Base-by-base conservation (phyloP, 495 filamentous ascomycete genomes). In the Cercophora samala region DNA sequence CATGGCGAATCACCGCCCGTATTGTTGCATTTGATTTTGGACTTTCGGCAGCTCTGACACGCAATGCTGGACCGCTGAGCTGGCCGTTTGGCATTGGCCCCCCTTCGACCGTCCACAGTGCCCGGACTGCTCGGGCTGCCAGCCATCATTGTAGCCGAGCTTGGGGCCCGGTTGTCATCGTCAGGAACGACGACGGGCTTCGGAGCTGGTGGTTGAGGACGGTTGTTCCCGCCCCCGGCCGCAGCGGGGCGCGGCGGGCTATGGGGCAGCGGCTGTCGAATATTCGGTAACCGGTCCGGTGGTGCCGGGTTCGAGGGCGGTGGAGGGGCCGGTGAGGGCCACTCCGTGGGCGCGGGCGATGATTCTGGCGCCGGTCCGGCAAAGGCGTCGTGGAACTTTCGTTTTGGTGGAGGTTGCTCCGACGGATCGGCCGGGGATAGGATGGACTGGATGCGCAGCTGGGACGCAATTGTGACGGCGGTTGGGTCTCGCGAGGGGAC, bases 21-120 rank as follows among this genome's bases (percentile, higher is more conserved):
- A 78, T 96, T 96, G 79, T 92, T 88, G 76, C 84, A 86, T 80
- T 93, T 94, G 76, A 93, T 90, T 75, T 94, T 94, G 76, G 88
- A 91, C 74, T 89, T 88, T 64, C 91, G 86, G 80, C 91, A 94
- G 61, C 87, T 83, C 66, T 85, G 84, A 77, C 91, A 94, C 68
- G 91, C 91, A 69, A 94, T 92, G 69, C 88, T 91, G 60, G 90
- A 92, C 63, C 91, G 84, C 87, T 93, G 89, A n/a, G 81, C 80
- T 21, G 77, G 69, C 32, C 80, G 79, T 72, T 83, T 84, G 65
- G 66, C 60, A 62, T 42, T 62, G 17, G 19, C 60, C 4, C 26
- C 60, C 19, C 60, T 13, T n/a, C 23, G 58, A 8, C 21, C 8
- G n/a, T n/a, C 60, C 26, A n/a, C 5, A 18, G 25, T 62, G 25